phyloP scores from a whole-genome alignment of 352 stramenopile species.

The Globisporangium echinulatum region DNA sequence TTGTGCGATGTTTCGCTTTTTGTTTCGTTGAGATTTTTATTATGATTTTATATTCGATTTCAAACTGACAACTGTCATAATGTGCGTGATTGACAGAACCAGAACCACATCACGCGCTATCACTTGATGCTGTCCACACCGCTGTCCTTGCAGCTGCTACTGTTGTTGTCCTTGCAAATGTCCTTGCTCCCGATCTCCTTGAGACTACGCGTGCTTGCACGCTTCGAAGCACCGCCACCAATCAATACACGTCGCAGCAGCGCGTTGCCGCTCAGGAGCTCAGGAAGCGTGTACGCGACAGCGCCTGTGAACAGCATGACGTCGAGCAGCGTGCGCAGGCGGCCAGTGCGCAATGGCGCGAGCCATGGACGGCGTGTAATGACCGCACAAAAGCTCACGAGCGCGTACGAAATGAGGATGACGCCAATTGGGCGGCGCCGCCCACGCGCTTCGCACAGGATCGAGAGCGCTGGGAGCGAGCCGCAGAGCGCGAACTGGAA shows the following conservation, averaged over 20 bases:
- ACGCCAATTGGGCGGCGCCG: slow-evolving; percentile 43
- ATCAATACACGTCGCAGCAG: slow-evolving; percentile 21
- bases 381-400: slow-evolving; percentile 44
- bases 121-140: too few species aligned
- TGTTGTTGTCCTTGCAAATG: too few species aligned
- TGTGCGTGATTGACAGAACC: too few species aligned
- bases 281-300: slow-evolving; percentile 34
- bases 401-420: slow-evolving; percentile 56
- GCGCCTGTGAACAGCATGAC: slow-evolving; percentile 25
- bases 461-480: slow-evolving; percentile 32
- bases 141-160: too few species aligned
- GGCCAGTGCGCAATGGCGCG: slow-evolving; percentile 19
- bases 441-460: slow-evolving; percentile 47
- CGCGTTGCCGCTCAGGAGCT: slow-evolving; percentile 22
- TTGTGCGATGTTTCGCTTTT: too few species aligned
- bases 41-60: too few species aligned
- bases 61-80: too few species aligned
- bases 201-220: not conserved
- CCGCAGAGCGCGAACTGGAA: slow-evolving; percentile 47
- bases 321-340: slow-evolving; percentile 29
- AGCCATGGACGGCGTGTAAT: slow-evolving; percentile 29
- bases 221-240: not conserved
- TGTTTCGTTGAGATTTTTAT: too few species aligned
- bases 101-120: too few species aligned
- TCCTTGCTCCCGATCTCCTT: too few species aligned